These are phyloP conservation scores for Lepidium aucheri DNA, from an alignment of 345 rosid genomes.

Conservation along the genomic window DNA sequence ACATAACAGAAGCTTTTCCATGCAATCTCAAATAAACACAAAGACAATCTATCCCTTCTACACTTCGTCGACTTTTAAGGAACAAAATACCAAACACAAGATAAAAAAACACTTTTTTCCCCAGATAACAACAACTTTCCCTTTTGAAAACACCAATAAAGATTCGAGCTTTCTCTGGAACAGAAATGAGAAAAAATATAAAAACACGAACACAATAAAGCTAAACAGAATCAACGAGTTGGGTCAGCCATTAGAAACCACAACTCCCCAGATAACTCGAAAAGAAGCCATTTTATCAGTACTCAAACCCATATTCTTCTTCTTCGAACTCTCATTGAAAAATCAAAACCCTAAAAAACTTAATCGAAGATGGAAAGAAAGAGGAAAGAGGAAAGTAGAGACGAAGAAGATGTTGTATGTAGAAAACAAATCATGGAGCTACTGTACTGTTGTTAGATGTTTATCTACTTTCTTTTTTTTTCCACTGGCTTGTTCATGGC, in stretches of 20 bases:
- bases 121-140: slow-evolving; percentile 63
- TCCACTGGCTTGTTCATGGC: slow-evolving; percentile 20
- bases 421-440: slow-evolving; percentile 22
- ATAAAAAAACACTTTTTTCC: slow-evolving; percentile 40
- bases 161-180: slow-evolving; percentile 34
- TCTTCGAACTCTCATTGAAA: slow-evolving; percentile 15
- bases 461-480: slow-evolving; percentile 12
- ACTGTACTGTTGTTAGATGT: slow-evolving; percentile 11
- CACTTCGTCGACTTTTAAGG: slow-evolving; percentile 21
- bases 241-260: slow-evolving; percentile 27
- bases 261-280: slow-evolving; percentile 20
- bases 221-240: slow-evolving; percentile 16
- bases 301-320: slow-evolving; percentile 26
- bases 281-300: slow-evolving; percentile 17
- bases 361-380: slow-evolving; percentile 7
- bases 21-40: slow-evolving; percentile 33
- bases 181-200: background rate
- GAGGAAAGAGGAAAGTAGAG: slow-evolving; percentile 9
- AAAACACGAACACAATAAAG: slow-evolving; percentile 9
- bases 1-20: slow-evolving; percentile 6
- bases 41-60: slow-evolving; percentile 30
- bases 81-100: slow-evolving; percentile 51
- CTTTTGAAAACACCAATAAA: slow-evolving; percentile 33
- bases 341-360: background rate
- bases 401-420: slow-evolving; percentile 19